Conservation (phyloP, 345 rosid species). For the Salix brachista region DNA sequence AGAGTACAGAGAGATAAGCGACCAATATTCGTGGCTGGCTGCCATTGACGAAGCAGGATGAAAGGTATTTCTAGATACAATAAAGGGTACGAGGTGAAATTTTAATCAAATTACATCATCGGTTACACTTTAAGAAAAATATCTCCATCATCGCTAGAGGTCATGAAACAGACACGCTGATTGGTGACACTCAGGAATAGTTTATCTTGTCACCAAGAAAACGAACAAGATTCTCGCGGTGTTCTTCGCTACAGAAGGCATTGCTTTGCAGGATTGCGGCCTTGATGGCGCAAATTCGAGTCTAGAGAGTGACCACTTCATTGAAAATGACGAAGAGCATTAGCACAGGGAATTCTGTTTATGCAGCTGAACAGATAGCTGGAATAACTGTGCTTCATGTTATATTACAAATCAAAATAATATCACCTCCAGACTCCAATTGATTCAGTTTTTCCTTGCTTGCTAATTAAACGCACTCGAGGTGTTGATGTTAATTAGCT, state of each 20-base stretch:
- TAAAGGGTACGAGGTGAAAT: no score
- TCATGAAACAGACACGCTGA: neutral
- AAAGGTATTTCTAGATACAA: neutral
- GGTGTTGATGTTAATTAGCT: neutral
- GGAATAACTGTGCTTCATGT: neutral
- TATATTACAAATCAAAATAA: neutral
- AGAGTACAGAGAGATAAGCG: neutral
- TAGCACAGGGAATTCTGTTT: neutral
- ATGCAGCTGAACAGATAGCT: neutral
- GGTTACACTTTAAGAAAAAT: neutral
- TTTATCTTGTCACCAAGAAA: neutral
- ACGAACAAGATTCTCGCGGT: neutral
- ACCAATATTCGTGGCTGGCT: neutral
- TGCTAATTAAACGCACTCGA: neutral
- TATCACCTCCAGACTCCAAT: neutral
- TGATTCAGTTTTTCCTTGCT: neutral
- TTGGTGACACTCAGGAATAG: neutral
- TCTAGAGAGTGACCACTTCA: neutral
- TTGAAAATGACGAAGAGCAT: neutral
- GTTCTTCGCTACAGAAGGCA: neutral
- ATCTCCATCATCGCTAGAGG: neutral
- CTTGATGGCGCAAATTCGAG: neutral
- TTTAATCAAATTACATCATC: neutral
- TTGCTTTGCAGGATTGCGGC: neutral
- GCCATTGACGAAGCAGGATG: neutral